Evolutionary conservation across 371 early-diverging fungal genomes (phyloP).

Genomic region (Circinella minor): DNA sequence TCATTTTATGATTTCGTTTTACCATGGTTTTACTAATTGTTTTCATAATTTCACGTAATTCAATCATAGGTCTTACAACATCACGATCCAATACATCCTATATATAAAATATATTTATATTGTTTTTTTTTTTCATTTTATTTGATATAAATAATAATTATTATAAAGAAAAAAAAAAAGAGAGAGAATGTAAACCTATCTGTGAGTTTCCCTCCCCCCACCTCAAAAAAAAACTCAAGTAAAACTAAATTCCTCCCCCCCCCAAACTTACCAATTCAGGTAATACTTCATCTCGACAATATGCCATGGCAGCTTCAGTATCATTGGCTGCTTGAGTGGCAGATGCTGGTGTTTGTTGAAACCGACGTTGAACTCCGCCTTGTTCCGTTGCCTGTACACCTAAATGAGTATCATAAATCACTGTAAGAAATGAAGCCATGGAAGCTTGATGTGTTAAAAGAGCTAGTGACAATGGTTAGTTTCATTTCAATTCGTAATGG

Average conservation of each 20-base stretch:
- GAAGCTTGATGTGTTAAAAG: slow-evolving; percentile 72
- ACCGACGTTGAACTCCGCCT: slow-evolving; percentile 46
- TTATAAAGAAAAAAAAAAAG: no score
- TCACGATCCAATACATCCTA: slow-evolving; percentile 74
- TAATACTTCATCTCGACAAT: slow-evolving; percentile 65
- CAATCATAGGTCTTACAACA: slow-evolving; percentile 72
- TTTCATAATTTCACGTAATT: slow-evolving; percentile 69
- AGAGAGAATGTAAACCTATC: no score
- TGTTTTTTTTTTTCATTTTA: no score
- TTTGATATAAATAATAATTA: no score
- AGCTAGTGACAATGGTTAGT: slow-evolving; percentile 29
- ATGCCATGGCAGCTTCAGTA: slow-evolving; percentile 65
- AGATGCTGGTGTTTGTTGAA: slow-evolving; percentile 60
- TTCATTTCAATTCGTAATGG: no score
- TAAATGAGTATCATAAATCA: slow-evolving; percentile 58
- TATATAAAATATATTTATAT: neutral
- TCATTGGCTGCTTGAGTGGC: slow-evolving; percentile 66
- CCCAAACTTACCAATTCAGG: slow-evolving; percentile 65
- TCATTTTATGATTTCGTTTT: slow-evolving; percentile 83
- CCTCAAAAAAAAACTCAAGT: no score
- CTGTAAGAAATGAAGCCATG: slow-evolving; percentile 66
- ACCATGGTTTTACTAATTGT: slow-evolving; percentile 71
- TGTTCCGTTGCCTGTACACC: slow-evolving; percentile 36
- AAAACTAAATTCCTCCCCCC: neutral
- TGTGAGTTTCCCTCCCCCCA: no score